These are phyloP conservation scores for Entophlyctis helioformis DNA, from an alignment of 192 early-diverging fungal species.

Conservation along the genomic window DNA sequence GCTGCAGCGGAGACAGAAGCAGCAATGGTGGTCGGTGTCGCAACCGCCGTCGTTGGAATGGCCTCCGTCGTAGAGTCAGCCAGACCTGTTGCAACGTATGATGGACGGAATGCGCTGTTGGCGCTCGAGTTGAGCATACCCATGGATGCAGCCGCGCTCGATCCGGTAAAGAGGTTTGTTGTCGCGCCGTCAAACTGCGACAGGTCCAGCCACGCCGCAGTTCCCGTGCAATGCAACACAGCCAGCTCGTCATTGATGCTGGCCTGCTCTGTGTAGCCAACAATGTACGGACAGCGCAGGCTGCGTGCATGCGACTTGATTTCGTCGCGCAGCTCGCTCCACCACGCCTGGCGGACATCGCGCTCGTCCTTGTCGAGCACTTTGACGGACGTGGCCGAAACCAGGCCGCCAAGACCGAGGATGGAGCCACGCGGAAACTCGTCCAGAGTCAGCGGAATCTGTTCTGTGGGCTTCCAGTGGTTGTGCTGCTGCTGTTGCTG, in stretches of 20 bases:
- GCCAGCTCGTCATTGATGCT: conserved; percentile 55
- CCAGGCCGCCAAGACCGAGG: conserved; percentile 41
- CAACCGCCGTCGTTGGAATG: too few species aligned
- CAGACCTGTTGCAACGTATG: too few species aligned
- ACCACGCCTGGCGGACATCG: conserved; percentile 50
- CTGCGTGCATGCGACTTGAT: conserved; percentile 61
- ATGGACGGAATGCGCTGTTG: too few species aligned
- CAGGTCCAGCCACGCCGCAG: conserved; percentile 53
- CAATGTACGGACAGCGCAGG: conserved; percentile 54
- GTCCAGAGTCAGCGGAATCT: conserved; percentile 34
- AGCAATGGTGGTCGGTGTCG: too few species aligned
- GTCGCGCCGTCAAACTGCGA: too few species aligned
- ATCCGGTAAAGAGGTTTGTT: too few species aligned
- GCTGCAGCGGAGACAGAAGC: too few species aligned
- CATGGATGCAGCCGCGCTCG: too few species aligned
- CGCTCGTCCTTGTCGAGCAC: conserved; percentile 34
- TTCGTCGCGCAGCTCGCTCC: conserved; percentile 65
- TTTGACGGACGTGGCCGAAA: conserved; percentile 52
- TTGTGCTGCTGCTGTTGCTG: too few species aligned
- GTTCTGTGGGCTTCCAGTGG: conserved; percentile 15
- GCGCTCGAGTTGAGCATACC: too few species aligned
- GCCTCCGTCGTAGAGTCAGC: too few species aligned
- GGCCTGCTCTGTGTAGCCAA: conserved; percentile 60
- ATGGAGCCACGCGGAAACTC: conserved; percentile 37
- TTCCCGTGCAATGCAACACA: conserved; percentile 59